Percentiles rank a stretch among this genome's conserved stretches.
Conservation (phyloP, 2,329 filamentous ascomycete genomes). For the Thielaviopsis euricoi region DNA sequence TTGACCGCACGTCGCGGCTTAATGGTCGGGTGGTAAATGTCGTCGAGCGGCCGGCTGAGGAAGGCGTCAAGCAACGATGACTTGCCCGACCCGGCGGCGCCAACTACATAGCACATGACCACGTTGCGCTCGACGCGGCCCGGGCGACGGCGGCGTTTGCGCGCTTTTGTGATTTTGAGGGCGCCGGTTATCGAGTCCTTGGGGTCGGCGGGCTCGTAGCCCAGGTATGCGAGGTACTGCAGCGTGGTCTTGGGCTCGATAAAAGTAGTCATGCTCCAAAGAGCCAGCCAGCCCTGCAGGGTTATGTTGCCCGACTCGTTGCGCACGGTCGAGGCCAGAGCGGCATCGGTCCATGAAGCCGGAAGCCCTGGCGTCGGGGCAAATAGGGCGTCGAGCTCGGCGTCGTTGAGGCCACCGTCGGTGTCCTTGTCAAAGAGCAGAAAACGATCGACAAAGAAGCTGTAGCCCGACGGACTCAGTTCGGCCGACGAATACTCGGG, state of each 20-base stretch:
- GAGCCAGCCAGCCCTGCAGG: conserved; percentile 90
- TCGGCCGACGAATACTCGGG: conserved; percentile 85
- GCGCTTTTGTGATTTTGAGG: conserved; percentile 80
- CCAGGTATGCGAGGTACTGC: conserved; percentile 89
- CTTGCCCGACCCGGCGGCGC: conserved; percentile 74
- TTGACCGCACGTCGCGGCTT: conserved; percentile 89
- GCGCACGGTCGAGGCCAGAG: conserved; percentile 82
- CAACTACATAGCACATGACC: conserved; percentile 82
- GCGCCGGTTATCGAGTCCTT: conserved; percentile 66
- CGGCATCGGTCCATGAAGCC: conserved; percentile 69
- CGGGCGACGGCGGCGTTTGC: conserved; percentile 66
- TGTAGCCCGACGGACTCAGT: conserved; percentile 82
- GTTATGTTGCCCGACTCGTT: conserved; percentile 95
- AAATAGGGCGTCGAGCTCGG: conserved; percentile 74
- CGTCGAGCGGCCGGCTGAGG: conserved; percentile 70
- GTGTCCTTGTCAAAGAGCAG: conserved; percentile 94
- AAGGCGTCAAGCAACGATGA: conserved; percentile 84
- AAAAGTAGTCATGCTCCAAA: conserved; percentile 99
- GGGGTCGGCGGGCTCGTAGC: conserved; percentile 69
- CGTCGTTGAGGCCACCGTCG: conserved; percentile 78
- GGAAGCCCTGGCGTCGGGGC: conserved; percentile 85
- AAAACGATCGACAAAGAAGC: conserved; percentile 95
- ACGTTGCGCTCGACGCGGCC: conserved; percentile 87
- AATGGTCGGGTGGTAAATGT: conserved; percentile 81
- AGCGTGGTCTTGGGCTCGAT: conserved; percentile 88